Evolutionary conservation across 2,329 filamentous ascomycete species (phyloP).

Genomic region (Daldinia sp.): DNA sequence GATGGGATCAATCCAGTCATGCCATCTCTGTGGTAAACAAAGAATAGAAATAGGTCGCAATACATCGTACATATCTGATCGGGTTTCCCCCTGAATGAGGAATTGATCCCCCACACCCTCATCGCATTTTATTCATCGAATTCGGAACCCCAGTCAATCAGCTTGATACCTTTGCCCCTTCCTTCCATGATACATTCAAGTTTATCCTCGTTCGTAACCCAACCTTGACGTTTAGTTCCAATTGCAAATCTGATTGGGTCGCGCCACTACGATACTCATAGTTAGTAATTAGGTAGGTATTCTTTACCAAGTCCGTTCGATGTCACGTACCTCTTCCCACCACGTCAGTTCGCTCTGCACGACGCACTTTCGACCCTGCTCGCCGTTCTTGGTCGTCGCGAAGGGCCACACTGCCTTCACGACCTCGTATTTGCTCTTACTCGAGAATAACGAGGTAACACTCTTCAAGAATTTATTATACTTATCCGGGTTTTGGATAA

Average conservation of each 20-base stretch:
- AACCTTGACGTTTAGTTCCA: constrained; percentile 51
- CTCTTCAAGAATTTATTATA: constrained; percentile 63
- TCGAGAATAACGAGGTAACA: constrained; percentile 60
- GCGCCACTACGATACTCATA: constrained; percentile 48
- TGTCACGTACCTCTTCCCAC: constrained; percentile 53
- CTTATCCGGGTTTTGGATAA: constrained; percentile 58
- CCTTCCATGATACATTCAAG: constrained; percentile 62
- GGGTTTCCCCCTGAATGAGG: not conserved
- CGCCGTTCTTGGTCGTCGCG: constrained; percentile 57
- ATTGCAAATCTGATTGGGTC: constrained; percentile 53
- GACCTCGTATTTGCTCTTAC: constrained; percentile 63
- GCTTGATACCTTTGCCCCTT: constrained; percentile 48
- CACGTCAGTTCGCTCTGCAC: constrained; percentile 66
- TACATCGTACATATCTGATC: not conserved
- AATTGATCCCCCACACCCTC: not conserved
- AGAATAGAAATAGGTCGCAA: not conserved
- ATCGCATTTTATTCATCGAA: not conserved
- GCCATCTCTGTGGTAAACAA: not conserved
- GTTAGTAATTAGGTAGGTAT: not conserved
- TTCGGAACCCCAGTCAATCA: constrained; percentile 57
- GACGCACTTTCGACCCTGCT: constrained; percentile 54
- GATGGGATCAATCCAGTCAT: not conserved
- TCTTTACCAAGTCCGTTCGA: not conserved
- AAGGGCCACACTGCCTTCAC: constrained; percentile 66
- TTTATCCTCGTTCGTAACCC: constrained; percentile 63